These are phyloP conservation scores for Venturia pyrina DNA, from an alignment of 2,329 filamentous ascomycete species.

Conservation along the genomic window DNA sequence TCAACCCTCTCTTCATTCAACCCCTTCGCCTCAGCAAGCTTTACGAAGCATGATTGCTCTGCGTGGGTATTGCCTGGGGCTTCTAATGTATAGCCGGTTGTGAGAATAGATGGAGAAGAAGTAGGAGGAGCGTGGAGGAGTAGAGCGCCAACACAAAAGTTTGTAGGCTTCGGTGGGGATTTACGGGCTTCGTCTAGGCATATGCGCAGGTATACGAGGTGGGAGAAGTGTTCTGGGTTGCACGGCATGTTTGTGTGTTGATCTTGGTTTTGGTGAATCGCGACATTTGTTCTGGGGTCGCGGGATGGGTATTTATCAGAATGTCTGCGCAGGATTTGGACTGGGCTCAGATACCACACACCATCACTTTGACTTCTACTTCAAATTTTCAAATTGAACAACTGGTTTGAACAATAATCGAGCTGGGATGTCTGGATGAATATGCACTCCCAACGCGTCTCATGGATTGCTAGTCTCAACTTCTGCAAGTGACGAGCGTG, in stretches of 20 bases:
- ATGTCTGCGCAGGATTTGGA: neutral
- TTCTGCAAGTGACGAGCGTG: no score
- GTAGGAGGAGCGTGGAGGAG: conserved; percentile 30
- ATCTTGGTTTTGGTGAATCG: neutral
- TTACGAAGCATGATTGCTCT: conserved; percentile 82
- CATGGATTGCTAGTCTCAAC: no score
- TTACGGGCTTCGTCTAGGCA: conserved; percentile 67
- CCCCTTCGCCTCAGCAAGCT: conserved; percentile 40
- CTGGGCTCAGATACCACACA: neutral
- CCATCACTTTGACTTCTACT: neutral
- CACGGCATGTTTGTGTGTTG: neutral
- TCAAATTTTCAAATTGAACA: neutral
- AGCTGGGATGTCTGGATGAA: no score
- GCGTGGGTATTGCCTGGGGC: conserved; percentile 89
- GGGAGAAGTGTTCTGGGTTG: conserved; percentile 6
- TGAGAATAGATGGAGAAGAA: conserved; percentile 47
- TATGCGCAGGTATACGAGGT: conserved; percentile 48
- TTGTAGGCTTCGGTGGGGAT: conserved; percentile 78
- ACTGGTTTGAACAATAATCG: no score
- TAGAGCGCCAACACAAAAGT: conserved; percentile 92
- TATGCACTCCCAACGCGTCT: no score
- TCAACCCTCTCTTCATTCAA: conserved; percentile 45
- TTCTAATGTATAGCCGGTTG: conserved; percentile 85
- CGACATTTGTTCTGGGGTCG: neutral
- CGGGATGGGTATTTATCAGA: neutral